A percentile compares a stretch with the other conserved stretches of the same genome.
phyloP scores from a whole-genome alignment of 2,329 filamentous ascomycete genomes.

The Colletotrichum cereale region DNA sequence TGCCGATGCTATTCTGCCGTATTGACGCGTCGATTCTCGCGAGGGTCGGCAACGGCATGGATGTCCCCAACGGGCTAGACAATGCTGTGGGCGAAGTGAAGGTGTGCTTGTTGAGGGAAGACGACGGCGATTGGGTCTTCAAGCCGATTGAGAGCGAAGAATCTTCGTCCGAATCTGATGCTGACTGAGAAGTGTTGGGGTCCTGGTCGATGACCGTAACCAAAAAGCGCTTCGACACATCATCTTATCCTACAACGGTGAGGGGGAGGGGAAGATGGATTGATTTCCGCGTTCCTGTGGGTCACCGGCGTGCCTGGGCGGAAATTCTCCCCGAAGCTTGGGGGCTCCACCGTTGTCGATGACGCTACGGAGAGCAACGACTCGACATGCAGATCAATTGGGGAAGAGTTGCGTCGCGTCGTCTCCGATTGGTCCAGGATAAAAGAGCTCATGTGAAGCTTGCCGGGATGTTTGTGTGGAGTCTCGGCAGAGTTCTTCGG shows the following conservation, averaged over 20 bases:
- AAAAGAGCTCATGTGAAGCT: constrained; percentile 29
- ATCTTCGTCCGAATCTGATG: constrained; percentile 32
- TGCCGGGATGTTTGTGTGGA: constrained; percentile 5
- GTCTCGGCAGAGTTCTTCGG: constrained; percentile 35
- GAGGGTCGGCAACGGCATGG: constrained; percentile 50
- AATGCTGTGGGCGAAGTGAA: constrained; percentile 48
- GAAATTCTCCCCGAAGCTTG: constrained; percentile 24
- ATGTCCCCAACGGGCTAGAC: constrained; percentile 51
- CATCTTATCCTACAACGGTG: not conserved
- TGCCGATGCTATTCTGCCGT: constrained; percentile 55
- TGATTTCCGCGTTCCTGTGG: constrained; percentile 23
- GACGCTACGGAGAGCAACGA: constrained; percentile 29
- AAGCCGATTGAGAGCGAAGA: constrained; percentile 42
- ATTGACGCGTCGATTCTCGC: constrained; percentile 51
- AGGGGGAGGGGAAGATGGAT: not conserved
- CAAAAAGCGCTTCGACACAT: constrained; percentile 11
- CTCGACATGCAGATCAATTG: constrained; percentile 22
- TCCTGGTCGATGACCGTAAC: not conserved
- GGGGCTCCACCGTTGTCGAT: constrained; percentile 4
- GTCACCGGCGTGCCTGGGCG: not conserved
- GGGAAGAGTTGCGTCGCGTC: not conserved
- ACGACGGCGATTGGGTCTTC: constrained; percentile 54
- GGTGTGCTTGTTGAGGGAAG: constrained; percentile 50
- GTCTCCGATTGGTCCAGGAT: constrained; percentile 6
- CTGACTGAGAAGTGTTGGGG: constrained; percentile 9